phyloP scores from a whole-genome alignment of 176 grass and related monocot species.

The Chloris gayana region DNA sequence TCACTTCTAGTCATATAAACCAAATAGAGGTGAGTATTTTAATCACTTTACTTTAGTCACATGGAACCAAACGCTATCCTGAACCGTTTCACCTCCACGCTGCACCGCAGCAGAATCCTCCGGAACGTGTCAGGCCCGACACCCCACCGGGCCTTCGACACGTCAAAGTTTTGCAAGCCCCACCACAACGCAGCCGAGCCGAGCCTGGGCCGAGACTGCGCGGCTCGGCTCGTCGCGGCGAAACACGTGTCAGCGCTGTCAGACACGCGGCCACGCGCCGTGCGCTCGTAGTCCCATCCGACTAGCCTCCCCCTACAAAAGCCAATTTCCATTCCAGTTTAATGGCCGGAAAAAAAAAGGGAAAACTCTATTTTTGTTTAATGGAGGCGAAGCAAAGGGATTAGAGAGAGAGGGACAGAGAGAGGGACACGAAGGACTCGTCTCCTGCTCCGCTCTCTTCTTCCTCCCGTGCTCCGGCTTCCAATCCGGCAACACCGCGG shows the following conservation, averaged over 20 bases:
- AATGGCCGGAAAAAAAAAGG: conserved; percentile 8
- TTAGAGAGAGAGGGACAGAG: conserved; percentile 37
- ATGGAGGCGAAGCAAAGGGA: conserved; percentile 36
- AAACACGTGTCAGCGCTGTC: conserved; percentile 56
- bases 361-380: conserved; percentile 24
- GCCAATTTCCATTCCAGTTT: background rate
- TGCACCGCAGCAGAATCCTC: background rate
- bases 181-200: background rate
- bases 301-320: background rate
- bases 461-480: conserved; percentile 7
- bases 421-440: conserved; percentile 33
- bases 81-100: background rate
- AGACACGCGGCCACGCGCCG: conserved; percentile 51
- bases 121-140: conserved; percentile 20
- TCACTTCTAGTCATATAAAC: too few species aligned
- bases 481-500: background rate
- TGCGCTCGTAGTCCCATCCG: conserved; percentile 53
- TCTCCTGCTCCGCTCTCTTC: background rate
- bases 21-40: too few species aligned
- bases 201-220: background rate
- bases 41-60: too few species aligned
- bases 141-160: conserved; percentile 23
- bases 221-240: conserved; percentile 31
- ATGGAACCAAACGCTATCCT: too few species aligned
- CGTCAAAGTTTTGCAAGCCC: background rate